A percentile compares a stretch with the other conserved stretches of the same genome.
Conservation (phyloP, 768 basidiomycete genomes). For the Tephrocybe sp. region DNA sequence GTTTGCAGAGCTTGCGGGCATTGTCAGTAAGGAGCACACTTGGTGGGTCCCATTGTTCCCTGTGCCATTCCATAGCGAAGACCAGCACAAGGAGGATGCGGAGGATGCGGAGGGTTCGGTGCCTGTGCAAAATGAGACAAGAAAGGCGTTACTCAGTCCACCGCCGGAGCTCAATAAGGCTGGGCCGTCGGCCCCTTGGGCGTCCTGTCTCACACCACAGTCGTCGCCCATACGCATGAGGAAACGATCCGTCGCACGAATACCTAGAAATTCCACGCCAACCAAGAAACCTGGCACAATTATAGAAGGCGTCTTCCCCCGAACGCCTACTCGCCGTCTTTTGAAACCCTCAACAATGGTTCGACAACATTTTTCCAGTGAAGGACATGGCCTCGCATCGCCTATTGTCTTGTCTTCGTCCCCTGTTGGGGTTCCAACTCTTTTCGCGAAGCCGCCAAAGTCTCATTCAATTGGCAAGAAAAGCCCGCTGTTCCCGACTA, state of each 20-base stretch:
- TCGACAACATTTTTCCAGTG: too few species aligned
- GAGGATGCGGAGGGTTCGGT: neutral
- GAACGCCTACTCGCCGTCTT: slow-evolving; percentile 4
- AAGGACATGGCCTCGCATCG: slow-evolving; percentile 19
- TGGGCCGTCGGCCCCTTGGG: slow-evolving; percentile 10
- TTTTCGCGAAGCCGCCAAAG: neutral
- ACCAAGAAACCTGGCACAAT: neutral
- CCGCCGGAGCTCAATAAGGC: neutral
- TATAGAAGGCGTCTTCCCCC: neutral
- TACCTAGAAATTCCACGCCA: slow-evolving; percentile 6
- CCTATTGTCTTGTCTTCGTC: slow-evolving; percentile 24
- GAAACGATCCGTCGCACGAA: neutral
- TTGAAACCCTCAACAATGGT: neutral
- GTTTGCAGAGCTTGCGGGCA: slow-evolving; percentile 43
- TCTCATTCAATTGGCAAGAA: neutral
- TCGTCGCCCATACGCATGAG: slow-evolving; percentile 16
- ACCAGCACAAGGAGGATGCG: neutral
- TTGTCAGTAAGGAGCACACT: slow-evolving; percentile 27
- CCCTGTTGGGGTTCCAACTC: slow-evolving; percentile 6
- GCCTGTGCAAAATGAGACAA: neutral
- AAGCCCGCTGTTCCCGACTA: neutral
- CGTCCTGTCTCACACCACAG: slow-evolving; percentile 18
- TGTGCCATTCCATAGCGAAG: neutral
- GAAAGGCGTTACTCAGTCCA: neutral
- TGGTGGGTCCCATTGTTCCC: slow-evolving; percentile 25